A percentile compares a stretch with the other conserved stretches of the same genome.
These are phyloP conservation scores for Ophiostoma sp. DNA, from an alignment of 2,329 filamentous ascomycete genomes.

Conservation along the genomic window DNA sequence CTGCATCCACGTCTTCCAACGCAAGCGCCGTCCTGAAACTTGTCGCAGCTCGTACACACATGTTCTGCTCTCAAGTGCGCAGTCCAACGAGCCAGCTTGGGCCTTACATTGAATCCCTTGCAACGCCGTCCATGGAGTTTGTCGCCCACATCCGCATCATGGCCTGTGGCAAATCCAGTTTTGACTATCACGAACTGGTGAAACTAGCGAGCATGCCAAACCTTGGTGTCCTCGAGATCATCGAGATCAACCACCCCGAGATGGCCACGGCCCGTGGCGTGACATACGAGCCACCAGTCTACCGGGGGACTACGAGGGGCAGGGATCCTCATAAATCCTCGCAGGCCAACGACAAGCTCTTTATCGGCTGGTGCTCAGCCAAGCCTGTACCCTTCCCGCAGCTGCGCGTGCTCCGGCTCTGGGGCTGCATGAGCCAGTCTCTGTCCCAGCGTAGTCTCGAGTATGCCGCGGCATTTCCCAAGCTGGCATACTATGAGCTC, in stretches of 20 bases:
- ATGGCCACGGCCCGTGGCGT: background rate
- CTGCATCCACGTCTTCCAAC: background rate
- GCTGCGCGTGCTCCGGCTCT: constrained; percentile 43
- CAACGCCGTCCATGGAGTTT: constrained; percentile 28
- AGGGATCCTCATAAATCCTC: background rate
- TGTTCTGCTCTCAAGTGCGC: constrained; percentile 15
- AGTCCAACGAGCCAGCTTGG: constrained; percentile 5
- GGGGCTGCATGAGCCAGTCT: constrained; percentile 2
- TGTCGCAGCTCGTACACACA: background rate
- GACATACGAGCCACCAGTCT: background rate
- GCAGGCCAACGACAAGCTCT: constrained; percentile 40
- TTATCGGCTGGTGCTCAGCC: constrained; percentile 42
- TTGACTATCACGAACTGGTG: constrained; percentile 38
- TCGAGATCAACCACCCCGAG: constrained; percentile 32
- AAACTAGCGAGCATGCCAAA: constrained; percentile 41
- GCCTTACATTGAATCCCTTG: constrained; percentile 17
- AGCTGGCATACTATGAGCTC: constrained; percentile 39
- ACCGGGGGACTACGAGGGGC: no score
- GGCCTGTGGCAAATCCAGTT: constrained; percentile 14
- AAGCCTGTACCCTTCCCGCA: constrained; percentile 41
- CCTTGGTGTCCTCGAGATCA: constrained; percentile 44
- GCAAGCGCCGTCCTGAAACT: background rate
- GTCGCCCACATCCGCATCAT: constrained; percentile 30
- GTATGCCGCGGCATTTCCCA: constrained; percentile 41
- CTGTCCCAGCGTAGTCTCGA: constrained; percentile 39